Base-by-base conservation (phyloP, 768 basidiomycete genomes). In the Exidia glandulosa region DNA sequence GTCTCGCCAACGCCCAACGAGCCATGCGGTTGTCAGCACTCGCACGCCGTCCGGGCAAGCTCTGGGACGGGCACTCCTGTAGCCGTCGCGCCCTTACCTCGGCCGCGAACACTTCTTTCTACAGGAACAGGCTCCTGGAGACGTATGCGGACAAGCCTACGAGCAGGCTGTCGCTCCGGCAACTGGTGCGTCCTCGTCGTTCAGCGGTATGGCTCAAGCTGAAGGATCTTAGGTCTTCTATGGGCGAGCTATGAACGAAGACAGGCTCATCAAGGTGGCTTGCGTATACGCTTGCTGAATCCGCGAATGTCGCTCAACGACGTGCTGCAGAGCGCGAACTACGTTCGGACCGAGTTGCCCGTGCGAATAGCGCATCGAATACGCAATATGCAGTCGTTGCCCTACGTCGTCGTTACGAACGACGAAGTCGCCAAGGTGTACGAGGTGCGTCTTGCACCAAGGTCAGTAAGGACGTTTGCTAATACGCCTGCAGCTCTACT, bases 271-370 rank as follows among this genome's bases (percentile, higher is more conserved):
- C 68, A 89, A 86, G 76, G 90, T 81, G 65, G 36, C 75, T 56
- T 32, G 13, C 57, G 32, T 57, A 50, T 45, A 29, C 48, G 12
- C 30, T 31, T 6, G n/a, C 9, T 52, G 52, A 32, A 37, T 29
- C 41, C 33, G 6, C 45, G n/a, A 7, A 50, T 45, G n/a, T 30
- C 16, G 34, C 27, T n/a, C 30, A 61, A 55, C 41, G 27, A 57
- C 50, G 13, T 13, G 27, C 32, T 41, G 27, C 57, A 93, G 90
- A 90, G 88, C 63, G 91, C 89, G 58, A 93, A 93, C 69, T 91
- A 93, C 72, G 90, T 95, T 47, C 84, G 91, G 57, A 88, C 88
- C 3, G 92, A 95, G 67, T 73, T 95, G 5, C 92, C 93, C 10
- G 84, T 92, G 14, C 83, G 92, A 36, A 88, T 94, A 66, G 87